Evolutionary conservation across 2,329 filamentous ascomycete species (phyloP), one percentile per base, ranked within the genome.

Genomic region (Aureobasidium subglaciale): DNA sequence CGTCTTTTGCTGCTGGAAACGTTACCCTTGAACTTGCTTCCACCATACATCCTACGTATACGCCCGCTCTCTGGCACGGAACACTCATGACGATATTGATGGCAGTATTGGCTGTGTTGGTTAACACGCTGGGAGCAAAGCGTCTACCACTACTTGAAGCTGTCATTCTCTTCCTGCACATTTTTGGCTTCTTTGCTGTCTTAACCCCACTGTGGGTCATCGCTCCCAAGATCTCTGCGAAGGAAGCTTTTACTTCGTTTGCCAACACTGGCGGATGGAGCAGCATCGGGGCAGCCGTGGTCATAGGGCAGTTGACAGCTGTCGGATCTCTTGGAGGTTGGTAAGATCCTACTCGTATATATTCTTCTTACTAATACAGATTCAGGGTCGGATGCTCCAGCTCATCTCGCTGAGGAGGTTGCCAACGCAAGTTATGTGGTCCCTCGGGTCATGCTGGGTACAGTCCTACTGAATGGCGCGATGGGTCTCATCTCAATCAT

Each of bases 221-320:
- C 56, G 71, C 72, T 1, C 70, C 73, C 1, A 67, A 69, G 6
- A 68, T 71, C 35, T 68, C 70, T 20, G 67, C 73, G 0, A 63
- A 69, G 11, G 68, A 70, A 4, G 73, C 78, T 0, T 78, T 80
- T 56, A 73, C 73, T 4, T 64, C 70, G 1, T 80, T 80, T 57
- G 64, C 70, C 15, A 78, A 80, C 55, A 56, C 64, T 11, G 76
- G 75, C 1, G 65, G 64, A 2, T 80, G 75, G 72, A 64, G 64
- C 8, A 63, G 60, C 2, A 63, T 63, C 46, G 65, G 65, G 18
- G 57, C 60, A 9, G 63, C 66, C 9, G 50, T 37, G 2, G 34
- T 63, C 9, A 56, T 62, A 18, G 59, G 58, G 1, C 50, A 57
- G 18, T 48, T 56, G 22, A 42, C 55, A 15, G 54, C 55, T 13